phyloP scores from a whole-genome alignment of 2,329 filamentous ascomycete genomes.

The Huntiella abstrusa region DNA sequence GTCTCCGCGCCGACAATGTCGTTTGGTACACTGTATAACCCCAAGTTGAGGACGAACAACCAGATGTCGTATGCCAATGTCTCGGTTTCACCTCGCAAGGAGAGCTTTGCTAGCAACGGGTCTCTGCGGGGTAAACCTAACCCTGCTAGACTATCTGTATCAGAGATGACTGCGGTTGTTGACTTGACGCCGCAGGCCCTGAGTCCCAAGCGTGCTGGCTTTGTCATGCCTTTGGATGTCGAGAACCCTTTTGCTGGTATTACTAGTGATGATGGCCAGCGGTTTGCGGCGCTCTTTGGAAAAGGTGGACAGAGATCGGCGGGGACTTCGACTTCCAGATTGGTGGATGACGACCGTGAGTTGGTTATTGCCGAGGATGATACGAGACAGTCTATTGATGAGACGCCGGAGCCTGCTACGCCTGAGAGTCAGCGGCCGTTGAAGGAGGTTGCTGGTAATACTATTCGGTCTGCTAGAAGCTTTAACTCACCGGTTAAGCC shows the following conservation, averaged over 20 bases:
- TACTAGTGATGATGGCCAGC: conserved; percentile 15
- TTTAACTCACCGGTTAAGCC: conserved; percentile 3
- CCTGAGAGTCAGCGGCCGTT: conserved; percentile 40
- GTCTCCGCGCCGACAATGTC: not conserved
- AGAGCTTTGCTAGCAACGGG: not conserved
- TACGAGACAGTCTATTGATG: conserved; percentile 33
- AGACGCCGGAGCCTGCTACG: conserved; percentile 23
- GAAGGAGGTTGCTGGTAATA: conserved; percentile 43
- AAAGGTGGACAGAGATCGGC: not conserved
- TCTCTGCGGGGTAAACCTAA: too few relatives aligned
- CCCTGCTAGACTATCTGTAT: conserved; percentile 3
- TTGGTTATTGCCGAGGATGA: conserved; percentile 44
- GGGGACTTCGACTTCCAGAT: not conserved
- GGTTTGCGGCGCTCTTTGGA: conserved; percentile 25
- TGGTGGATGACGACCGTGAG: conserved; percentile 11
- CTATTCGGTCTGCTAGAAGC: conserved; percentile 24
- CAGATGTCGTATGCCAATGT: too few relatives aligned
- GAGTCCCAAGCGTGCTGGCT: conserved; percentile 34
- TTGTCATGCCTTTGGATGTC: conserved; percentile 34
- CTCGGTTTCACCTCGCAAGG: conserved; percentile 2
- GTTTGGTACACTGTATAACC: not conserved
- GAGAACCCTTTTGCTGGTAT: conserved; percentile 16
- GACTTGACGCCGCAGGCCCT: conserved; percentile 9
- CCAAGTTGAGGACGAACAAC: not conserved
- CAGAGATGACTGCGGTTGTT: conserved; percentile 5